phyloP scores from a whole-genome alignment of 306 rosid genomes.

The Coriaria nepalensis region DNA sequence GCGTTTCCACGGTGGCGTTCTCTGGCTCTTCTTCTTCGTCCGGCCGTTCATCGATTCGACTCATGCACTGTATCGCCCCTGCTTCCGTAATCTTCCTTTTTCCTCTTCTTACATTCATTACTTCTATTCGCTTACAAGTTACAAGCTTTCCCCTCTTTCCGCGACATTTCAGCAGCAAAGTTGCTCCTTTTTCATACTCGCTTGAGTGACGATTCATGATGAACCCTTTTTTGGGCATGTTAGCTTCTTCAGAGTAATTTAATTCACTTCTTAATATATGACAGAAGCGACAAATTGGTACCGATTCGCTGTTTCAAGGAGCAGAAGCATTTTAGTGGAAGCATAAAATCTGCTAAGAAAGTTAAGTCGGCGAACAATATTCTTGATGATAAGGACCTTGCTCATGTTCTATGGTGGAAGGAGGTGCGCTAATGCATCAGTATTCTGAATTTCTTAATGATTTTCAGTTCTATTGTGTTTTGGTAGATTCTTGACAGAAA shows the following conservation, averaged over 20 bases:
- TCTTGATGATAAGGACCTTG: constrained; percentile 53
- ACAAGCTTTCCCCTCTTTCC: too few relatives aligned
- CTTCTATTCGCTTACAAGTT: background rate
- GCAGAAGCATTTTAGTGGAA: constrained; percentile 32
- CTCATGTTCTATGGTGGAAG: constrained; percentile 83
- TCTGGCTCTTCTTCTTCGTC: constrained; percentile 28
- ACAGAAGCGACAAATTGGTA: constrained; percentile 25
- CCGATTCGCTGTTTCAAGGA: constrained; percentile 27
- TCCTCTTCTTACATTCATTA: background rate
- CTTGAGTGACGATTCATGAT: background rate
- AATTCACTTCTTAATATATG: constrained; percentile 1
- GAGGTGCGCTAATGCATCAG: constrained; percentile 32
- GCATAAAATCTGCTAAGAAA: constrained; percentile 46
- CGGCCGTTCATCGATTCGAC: constrained; percentile 19
- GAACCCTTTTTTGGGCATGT: too few relatives aligned
- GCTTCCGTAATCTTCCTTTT: constrained; percentile 33
- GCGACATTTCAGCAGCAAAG: too few relatives aligned
- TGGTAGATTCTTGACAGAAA: constrained; percentile 7
- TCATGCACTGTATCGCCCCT: constrained; percentile 33
- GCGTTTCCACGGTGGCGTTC: constrained; percentile 43
- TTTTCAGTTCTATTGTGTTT: background rate
- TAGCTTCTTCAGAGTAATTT: background rate
- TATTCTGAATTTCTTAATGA: constrained; percentile 2
- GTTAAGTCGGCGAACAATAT: constrained; percentile 21
- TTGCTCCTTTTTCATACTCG: too few relatives aligned